These are phyloP conservation scores for Hansfordia pulvinata DNA, from an alignment of 2,329 filamentous ascomycete species.

Conservation along the genomic window DNA sequence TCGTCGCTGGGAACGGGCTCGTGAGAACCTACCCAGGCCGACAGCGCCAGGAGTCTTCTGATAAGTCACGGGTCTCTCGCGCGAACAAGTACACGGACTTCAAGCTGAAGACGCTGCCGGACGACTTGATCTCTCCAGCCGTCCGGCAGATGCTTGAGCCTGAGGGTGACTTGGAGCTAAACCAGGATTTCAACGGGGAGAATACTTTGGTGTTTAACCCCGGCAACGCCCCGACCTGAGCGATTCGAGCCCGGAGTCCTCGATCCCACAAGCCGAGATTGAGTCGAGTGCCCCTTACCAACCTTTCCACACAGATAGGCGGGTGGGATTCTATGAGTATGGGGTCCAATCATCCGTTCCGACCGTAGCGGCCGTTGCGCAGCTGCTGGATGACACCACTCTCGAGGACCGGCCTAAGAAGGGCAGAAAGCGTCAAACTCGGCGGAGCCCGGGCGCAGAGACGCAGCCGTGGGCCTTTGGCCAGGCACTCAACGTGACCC, in stretches of 20 bases:
- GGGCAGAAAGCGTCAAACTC: constrained; percentile 21
- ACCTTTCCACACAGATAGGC: constrained; percentile 83
- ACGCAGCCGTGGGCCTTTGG: constrained; percentile 43
- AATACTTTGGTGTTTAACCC: constrained; percentile 37
- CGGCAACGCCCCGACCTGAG: constrained; percentile 19
- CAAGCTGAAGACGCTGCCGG: constrained; percentile 48
- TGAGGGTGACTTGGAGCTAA: constrained; percentile 41
- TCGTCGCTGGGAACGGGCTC: constrained; percentile 50
- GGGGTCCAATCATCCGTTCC: constrained; percentile 11
- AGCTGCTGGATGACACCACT: constrained; percentile 24
- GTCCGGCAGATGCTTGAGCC: constrained; percentile 42
- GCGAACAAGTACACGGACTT: constrained; percentile 51
- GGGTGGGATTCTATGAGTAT: constrained; percentile 67
- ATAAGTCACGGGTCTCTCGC: constrained; percentile 36
- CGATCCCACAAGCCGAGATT: constrained; percentile 68
- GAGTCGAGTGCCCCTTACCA: constrained; percentile 94
- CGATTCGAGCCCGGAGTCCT: constrained; percentile 40
- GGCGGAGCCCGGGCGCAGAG: constrained; percentile 5
- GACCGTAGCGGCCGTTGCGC: constrained; percentile 21
- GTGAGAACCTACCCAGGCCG: constrained; percentile 53
- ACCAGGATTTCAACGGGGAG: constrained; percentile 37
- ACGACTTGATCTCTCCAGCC: constrained; percentile 41
- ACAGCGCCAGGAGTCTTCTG: constrained; percentile 37
- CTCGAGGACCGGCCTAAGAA: constrained; percentile 26
- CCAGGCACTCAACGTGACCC: constrained; percentile 32